Conservation (phyloP, 495 filamentous ascomycete genomes). For the Cudoniella acicularis region DNA sequence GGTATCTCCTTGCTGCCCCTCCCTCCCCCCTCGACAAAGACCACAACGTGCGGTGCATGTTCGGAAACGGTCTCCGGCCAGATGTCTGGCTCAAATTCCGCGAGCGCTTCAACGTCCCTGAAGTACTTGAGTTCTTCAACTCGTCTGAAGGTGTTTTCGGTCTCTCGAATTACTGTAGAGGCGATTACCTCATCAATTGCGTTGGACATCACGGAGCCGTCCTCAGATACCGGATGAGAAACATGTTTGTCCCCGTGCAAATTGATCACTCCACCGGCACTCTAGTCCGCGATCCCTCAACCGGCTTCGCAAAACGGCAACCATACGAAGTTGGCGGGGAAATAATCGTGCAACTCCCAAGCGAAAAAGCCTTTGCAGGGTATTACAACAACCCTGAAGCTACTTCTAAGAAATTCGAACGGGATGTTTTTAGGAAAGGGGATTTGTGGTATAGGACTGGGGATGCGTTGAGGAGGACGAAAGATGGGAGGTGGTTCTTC, state of each 20-base stretch:
- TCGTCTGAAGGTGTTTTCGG: constrained; percentile 60
- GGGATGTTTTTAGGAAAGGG: constrained; percentile 68
- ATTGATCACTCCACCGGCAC: constrained; percentile 65
- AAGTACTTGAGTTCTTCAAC: constrained; percentile 64
- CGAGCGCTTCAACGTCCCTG: constrained; percentile 57
- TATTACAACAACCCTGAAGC: constrained; percentile 67
- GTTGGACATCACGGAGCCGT: constrained; percentile 73
- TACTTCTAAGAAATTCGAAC: constrained; percentile 63
- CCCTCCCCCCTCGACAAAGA: constrained; percentile 58
- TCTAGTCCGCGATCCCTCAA: constrained; percentile 58
- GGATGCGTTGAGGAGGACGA: constrained; percentile 61
- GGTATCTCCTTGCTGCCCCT: constrained; percentile 70
- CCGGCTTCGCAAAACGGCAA: constrained; percentile 60
- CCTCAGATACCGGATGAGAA: constrained; percentile 42
- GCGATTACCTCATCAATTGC: constrained; percentile 55
- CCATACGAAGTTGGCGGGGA: constrained; percentile 69
- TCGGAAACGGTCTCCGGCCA: constrained; percentile 73
- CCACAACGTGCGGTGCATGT: constrained; percentile 65
- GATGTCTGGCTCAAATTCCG: constrained; percentile 72
- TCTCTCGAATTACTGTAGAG: constrained; percentile 53
- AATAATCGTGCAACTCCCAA: constrained; percentile 64
- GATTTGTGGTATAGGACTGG: constrained; percentile 75
- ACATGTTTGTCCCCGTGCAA: constrained; percentile 60
- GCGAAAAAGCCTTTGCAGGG: constrained; percentile 58
- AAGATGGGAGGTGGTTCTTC: constrained; percentile 76